These are phyloP conservation scores for Cryptosporidium viatorum DNA, from an alignment of 169 alveolate genomes.

Conservation along the genomic window DNA sequence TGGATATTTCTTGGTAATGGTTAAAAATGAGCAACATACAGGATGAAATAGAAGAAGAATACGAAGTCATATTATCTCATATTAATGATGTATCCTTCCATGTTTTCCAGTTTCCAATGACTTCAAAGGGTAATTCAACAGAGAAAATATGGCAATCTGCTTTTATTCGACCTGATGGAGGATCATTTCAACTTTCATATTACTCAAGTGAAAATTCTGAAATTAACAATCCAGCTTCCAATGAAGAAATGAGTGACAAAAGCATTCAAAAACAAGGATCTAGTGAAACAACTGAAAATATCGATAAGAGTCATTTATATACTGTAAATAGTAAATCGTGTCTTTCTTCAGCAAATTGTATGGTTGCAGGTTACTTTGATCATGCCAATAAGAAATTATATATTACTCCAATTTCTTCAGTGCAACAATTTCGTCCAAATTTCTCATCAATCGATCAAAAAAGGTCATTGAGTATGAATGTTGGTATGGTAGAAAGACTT, in stretches of 20 bases:
- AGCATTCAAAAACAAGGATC: conserved; percentile 2
- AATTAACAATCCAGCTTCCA: not conserved
- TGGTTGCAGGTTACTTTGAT: conserved; percentile 58
- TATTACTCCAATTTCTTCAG: conserved; percentile 68
- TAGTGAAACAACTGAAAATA: not conserved
- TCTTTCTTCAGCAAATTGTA: conserved; percentile 54
- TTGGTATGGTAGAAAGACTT: conserved; percentile 54
- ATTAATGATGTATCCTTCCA: conserved; percentile 70
- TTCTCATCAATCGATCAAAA: conserved; percentile 46
- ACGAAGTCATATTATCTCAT: conserved; percentile 60
- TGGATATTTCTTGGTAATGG: not conserved
- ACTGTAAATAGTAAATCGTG: conserved; percentile 61
- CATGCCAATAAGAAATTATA: conserved; percentile 54
- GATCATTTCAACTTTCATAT: conserved; percentile 68
- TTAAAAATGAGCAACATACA: not conserved
- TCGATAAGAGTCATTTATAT: conserved; percentile 21
- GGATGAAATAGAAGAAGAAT: conserved; percentile 62
- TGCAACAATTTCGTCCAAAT: conserved; percentile 71
- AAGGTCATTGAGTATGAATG: conserved; percentile 5
- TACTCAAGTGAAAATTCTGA: conserved; percentile 13
- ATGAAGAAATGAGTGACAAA: not conserved
- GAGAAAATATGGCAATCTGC: conserved; percentile 69
- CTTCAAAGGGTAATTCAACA: not conserved
- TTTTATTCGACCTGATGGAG: conserved; percentile 62
- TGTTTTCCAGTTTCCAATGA: conserved; percentile 67